Conservation (phyloP, 2,329 filamentous ascomycete species). For the Aspergillus sp. region DNA sequence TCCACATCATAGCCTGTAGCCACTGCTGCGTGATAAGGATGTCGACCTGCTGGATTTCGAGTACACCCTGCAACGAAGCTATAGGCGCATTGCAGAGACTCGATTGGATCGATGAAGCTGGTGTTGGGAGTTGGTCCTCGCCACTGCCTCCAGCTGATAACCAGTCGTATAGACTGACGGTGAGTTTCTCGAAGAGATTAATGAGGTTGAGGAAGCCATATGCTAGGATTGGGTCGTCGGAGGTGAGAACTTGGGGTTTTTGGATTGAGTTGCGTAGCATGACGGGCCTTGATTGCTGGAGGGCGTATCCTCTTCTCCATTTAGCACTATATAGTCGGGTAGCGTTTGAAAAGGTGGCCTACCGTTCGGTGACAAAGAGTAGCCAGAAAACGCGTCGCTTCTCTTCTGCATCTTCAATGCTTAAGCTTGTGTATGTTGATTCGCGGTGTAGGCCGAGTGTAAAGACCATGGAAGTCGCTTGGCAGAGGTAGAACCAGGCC, state of each 20-base stretch:
- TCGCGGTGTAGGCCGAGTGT: slow-evolving; percentile 40
- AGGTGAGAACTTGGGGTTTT: slow-evolving; percentile 55
- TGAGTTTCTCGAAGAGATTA: slow-evolving; percentile 34
- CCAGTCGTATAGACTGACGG: slow-evolving; percentile 33
- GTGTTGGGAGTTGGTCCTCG: slow-evolving; percentile 20
- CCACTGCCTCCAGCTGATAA: slow-evolving; percentile 29
- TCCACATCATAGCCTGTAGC: slow-evolving; percentile 66
- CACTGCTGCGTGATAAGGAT: slow-evolving; percentile 65
- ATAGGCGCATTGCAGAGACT: slow-evolving; percentile 41
- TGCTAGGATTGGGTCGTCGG: slow-evolving; percentile 45
- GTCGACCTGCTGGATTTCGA: slow-evolving; percentile 62
- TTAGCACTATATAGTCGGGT: neutral
- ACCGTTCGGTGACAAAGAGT: slow-evolving; percentile 65
- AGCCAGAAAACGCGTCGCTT: slow-evolving; percentile 67
- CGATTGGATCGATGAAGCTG: slow-evolving; percentile 44
- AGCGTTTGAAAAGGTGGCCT: slow-evolving; percentile 12
- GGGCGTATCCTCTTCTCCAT: slow-evolving; percentile 56
- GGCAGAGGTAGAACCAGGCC: slow-evolving; percentile 72
- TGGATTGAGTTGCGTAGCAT: slow-evolving; percentile 62
- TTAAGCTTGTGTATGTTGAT: slow-evolving; percentile 43
- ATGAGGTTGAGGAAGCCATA: slow-evolving; percentile 37
- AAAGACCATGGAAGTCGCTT: slow-evolving; percentile 61
- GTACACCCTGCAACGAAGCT: slow-evolving; percentile 49
- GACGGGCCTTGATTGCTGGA: slow-evolving; percentile 63
- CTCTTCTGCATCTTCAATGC: slow-evolving; percentile 53